Percentiles rank a stretch among this genome's conserved stretches.
phyloP scores from a whole-genome alignment of 2,329 filamentous ascomycete species.

The Ascochyta clinopodiicola region DNA sequence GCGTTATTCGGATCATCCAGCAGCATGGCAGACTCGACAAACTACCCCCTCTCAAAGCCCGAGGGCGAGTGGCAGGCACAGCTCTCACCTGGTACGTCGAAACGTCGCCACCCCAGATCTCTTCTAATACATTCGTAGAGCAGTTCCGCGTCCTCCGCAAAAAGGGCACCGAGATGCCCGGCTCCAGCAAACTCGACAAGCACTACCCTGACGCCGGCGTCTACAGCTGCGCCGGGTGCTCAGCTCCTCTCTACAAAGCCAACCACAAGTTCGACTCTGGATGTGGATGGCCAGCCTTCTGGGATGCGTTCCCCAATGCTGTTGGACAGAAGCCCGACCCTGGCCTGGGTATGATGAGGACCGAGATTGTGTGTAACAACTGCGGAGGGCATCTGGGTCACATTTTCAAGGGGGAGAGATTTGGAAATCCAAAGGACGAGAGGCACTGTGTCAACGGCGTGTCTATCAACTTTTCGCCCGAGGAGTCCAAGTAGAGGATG shows the following conservation, averaged over 20 bases:
- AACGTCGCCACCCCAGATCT: neutral
- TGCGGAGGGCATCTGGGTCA: constrained; percentile 92
- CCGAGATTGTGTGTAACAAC: constrained; percentile 92
- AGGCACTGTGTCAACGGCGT: constrained; percentile 96
- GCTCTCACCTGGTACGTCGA: constrained; percentile 68
- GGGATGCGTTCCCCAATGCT: constrained; percentile 90
- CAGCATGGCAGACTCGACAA: constrained; percentile 61
- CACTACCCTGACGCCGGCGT: constrained; percentile 78
- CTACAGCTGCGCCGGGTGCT: constrained; percentile 87
- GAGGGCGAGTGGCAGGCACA: constrained; percentile 90
- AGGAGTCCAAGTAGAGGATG: constrained; percentile 54
- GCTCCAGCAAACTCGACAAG: constrained; percentile 84
- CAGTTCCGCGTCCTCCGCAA: constrained; percentile 94
- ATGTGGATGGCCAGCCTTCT: constrained; percentile 98
- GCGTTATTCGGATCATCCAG: constrained; percentile 72
- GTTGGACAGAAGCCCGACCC: constrained; percentile 82
- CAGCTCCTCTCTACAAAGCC: constrained; percentile 88
- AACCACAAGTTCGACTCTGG: constrained; percentile 94
- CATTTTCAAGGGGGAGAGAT: constrained; percentile 90
- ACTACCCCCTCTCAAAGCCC: constrained; percentile 80
- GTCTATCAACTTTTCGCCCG: constrained; percentile 81
- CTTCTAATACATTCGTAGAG: constrained; percentile 61
- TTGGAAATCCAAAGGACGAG: constrained; percentile 86
- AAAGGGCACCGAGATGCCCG: constrained; percentile 87
- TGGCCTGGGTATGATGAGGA: constrained; percentile 81